phyloP scores from a whole-genome alignment of 805 yeast species.

The Lachancea lanzarotensis region DNA sequence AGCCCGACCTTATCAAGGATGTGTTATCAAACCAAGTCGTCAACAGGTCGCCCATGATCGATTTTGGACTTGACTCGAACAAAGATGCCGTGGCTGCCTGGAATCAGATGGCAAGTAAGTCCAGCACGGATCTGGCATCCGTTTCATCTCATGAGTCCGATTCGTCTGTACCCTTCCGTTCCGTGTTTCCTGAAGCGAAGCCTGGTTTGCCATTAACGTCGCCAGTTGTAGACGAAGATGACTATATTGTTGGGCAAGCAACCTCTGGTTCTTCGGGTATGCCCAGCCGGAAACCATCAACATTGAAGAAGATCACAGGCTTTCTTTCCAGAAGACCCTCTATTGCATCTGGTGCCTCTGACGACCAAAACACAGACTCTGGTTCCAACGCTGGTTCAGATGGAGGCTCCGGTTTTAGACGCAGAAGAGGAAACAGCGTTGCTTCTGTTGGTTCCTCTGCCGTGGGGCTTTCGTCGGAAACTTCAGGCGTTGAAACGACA shows the following conservation, averaged over 20 bases:
- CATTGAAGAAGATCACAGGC: constrained; percentile 16
- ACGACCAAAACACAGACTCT: constrained; percentile 1
- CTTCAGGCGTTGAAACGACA: constrained; percentile 8
- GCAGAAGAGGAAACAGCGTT: constrained; percentile 14
- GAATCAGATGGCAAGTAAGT: constrained; percentile 7
- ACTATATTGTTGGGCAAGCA: constrained; percentile 13
- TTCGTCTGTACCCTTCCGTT: constrained; percentile 8
- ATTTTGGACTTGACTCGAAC: constrained; percentile 12
- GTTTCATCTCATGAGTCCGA: constrained; percentile 10
- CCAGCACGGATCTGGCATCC: constrained; percentile 7
- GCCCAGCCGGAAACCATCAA: constrained; percentile 16
- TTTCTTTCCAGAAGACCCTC: constrained; percentile 20
- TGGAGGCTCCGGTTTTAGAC: background rate
- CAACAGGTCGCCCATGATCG: constrained; percentile 29
- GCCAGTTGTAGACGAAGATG: constrained; percentile 13
- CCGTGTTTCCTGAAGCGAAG: constrained; percentile 10
- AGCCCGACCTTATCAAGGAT: constrained; percentile 47
- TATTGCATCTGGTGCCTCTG: constrained; percentile 6
- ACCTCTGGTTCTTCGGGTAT: constrained; percentile 9
- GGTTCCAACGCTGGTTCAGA: constrained; percentile 1
- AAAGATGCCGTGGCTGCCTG: constrained; percentile 12
- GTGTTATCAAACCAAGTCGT: constrained; percentile 22
- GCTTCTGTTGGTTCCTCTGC: constrained; percentile 12
- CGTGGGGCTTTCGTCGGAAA: constrained; percentile 3
- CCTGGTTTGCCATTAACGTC: background rate